A percentile compares a stretch with the other conserved stretches of the same genome.
phyloP scores from a whole-genome alignment of 306 rosid genomes.

The Datisca glomerata region DNA sequence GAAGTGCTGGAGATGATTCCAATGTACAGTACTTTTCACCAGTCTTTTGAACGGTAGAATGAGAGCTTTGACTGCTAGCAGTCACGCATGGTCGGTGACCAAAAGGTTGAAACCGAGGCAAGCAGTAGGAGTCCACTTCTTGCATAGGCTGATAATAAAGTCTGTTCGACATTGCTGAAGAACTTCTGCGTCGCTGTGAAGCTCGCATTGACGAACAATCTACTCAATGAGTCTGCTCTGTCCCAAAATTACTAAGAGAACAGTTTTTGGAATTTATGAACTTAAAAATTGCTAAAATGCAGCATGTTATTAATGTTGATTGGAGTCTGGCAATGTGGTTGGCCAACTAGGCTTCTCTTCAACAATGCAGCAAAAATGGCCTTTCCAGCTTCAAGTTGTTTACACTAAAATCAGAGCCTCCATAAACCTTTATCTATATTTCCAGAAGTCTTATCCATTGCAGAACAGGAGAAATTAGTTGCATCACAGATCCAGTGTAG shows the following conservation, averaged over 20 bases:
- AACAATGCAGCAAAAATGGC: no score
- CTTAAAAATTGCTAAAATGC: no score
- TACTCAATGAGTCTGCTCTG: conserved; percentile 2
- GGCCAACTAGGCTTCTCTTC: no score
- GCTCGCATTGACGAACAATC: conserved; percentile 47
- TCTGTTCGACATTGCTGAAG: conserved; percentile 42
- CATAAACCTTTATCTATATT: no score
- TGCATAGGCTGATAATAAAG: conserved; percentile 49
- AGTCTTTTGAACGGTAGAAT: conserved; percentile 23
- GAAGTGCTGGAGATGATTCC: conserved; percentile 64
- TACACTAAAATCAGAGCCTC: no score
- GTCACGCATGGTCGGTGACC: conserved; percentile 32
- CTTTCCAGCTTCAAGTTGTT: no score
- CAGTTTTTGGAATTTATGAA: conserved; percentile 3
- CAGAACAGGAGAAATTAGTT: no score
- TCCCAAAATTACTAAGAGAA: conserved; percentile 6
- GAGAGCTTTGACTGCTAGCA: conserved; percentile 35
- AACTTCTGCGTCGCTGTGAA: conserved; percentile 51
- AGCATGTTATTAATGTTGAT: no score
- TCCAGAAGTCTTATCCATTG: no score
- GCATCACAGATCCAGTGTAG: no score
- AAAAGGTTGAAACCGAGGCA: conserved; percentile 41
- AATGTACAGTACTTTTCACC: conserved; percentile 54
- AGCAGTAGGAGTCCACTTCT: conserved; percentile 47
- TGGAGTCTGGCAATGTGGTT: no score